Percentiles rank a stretch among this genome's conserved stretches.
Conservation (phyloP, 2,329 filamentous ascomycete species). For the Aspergillus cejpii region DNA sequence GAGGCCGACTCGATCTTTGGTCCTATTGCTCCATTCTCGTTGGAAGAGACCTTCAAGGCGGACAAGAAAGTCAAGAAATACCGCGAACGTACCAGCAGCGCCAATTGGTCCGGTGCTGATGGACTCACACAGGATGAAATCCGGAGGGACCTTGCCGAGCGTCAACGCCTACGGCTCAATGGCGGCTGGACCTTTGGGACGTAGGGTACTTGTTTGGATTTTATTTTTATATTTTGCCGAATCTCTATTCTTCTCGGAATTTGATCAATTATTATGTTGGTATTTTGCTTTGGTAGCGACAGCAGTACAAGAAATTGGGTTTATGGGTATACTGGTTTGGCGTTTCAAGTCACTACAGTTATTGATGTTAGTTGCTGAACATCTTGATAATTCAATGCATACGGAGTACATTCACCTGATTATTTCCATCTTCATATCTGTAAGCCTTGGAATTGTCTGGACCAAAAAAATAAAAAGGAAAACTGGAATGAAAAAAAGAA, state of each 20-base stretch:
- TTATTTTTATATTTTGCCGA: neutral
- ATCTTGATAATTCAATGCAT: no score
- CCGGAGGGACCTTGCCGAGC: constrained; percentile 66
- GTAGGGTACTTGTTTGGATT: constrained; percentile 9
- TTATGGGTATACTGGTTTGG: constrained; percentile 4
- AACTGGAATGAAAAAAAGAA: constrained; percentile 4
- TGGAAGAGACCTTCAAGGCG: constrained; percentile 94
- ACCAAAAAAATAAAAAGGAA: neutral
- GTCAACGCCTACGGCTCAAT: constrained; percentile 71
- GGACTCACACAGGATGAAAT: constrained; percentile 82
- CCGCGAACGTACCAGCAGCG: constrained; percentile 82
- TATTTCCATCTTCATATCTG: neutral
- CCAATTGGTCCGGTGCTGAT: constrained; percentile 83
- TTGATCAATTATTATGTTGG: constrained; percentile 1
- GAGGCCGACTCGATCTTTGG: constrained; percentile 83
- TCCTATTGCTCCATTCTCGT: constrained; percentile 75
- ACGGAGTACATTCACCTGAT: neutral
- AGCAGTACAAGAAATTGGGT: constrained; percentile 6
- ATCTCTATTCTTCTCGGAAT: neutral
- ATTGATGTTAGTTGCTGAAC: no score
- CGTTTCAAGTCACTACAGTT: neutral
- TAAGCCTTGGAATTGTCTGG: no score
- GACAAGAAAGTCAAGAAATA: constrained; percentile 86
- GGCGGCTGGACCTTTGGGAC: constrained; percentile 76
- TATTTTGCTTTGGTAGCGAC: constrained; percentile 3